phyloP scores from a whole-genome alignment of 2,329 filamentous ascomycete genomes.

The Dissoconium aciculare region DNA sequence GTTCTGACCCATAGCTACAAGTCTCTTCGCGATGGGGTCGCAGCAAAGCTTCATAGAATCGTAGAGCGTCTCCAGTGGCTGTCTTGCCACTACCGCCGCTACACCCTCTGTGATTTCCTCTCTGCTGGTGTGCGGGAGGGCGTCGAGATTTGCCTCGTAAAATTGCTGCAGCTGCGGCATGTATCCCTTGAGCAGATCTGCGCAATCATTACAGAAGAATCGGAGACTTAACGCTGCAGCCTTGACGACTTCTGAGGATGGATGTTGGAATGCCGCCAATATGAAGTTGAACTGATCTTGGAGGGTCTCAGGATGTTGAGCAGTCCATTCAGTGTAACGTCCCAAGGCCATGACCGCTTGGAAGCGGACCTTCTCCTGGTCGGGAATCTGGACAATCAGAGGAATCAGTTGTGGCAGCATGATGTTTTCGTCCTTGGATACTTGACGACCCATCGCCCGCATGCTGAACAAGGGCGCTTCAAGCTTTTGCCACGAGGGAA shows the following conservation, averaged over 20 bases:
- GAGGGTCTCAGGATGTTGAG: constrained; percentile 80
- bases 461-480: constrained; percentile 92
- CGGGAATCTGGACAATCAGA: constrained; percentile 81
- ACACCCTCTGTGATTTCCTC: constrained; percentile 95
- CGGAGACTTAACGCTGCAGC: constrained; percentile 90
- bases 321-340: constrained; percentile 95
- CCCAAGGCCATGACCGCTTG: constrained; percentile 96
- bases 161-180: constrained; percentile 79
- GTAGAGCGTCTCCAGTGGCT: constrained; percentile 67
- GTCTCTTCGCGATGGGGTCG: constrained; percentile 69
- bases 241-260: constrained; percentile 77
- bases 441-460: constrained; percentile 93
- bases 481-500: constrained; percentile 91
- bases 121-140: constrained; percentile 70
- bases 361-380: constrained; percentile 95
- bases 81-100: constrained; percentile 75
- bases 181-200: constrained; percentile 66
- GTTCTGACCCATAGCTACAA: constrained; percentile 76
- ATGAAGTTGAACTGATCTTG: constrained; percentile 92
- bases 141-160: constrained; percentile 78
- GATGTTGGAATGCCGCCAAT: constrained; percentile 77
- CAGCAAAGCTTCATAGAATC: constrained; percentile 81
- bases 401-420: constrained; percentile 87
- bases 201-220: constrained; percentile 94
- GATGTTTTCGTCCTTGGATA: constrained; percentile 71